phyloP scores from a whole-genome alignment of 1,139 yeast species.

The Geotrichum bryndzae region DNA sequence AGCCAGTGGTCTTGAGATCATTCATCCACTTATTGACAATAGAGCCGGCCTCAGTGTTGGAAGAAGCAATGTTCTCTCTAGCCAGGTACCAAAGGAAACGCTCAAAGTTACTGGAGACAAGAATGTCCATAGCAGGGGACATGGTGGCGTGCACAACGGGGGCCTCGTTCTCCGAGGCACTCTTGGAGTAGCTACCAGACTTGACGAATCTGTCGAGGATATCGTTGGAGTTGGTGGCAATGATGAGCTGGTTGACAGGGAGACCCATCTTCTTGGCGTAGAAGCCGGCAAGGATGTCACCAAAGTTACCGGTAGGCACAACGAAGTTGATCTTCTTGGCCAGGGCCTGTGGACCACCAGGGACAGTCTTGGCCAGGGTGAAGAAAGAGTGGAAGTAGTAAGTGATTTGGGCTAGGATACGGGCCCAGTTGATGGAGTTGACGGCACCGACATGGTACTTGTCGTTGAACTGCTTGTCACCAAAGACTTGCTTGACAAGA shows the following conservation, averaged over 20 bases:
- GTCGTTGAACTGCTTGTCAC: slow-evolving; percentile 78
- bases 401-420: slow-evolving; percentile 95
- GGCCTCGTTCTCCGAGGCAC: slow-evolving; percentile 38
- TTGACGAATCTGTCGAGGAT: slow-evolving; percentile 88
- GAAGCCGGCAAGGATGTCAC: slow-evolving; percentile 95
- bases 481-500: slow-evolving; percentile 86
- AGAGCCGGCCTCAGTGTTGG: slow-evolving; percentile 69
- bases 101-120: slow-evolving; percentile 91
- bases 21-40: slow-evolving; percentile 71
- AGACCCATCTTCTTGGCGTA: slow-evolving; percentile 94
- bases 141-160: slow-evolving; percentile 78
- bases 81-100: slow-evolving; percentile 92
- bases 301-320: slow-evolving; percentile 97
- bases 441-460: slow-evolving; percentile 96
- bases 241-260: slow-evolving; percentile 77
- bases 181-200: slow-evolving; percentile 69
- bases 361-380: slow-evolving; percentile 44
- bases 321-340: slow-evolving; percentile 57
- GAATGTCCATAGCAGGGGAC: slow-evolving; percentile 98
- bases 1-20: slow-evolving; percentile 67
- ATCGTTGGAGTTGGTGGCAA: slow-evolving; percentile 94
- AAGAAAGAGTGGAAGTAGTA: slow-evolving; percentile 91
- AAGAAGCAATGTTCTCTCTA: slow-evolving; percentile 54
- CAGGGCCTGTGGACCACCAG: slow-evolving; percentile 33
- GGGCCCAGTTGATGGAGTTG: slow-evolving; percentile 97